phyloP scores from a whole-genome alignment of 768 basidiomycete species.

The Piloderma croceum region DNA sequence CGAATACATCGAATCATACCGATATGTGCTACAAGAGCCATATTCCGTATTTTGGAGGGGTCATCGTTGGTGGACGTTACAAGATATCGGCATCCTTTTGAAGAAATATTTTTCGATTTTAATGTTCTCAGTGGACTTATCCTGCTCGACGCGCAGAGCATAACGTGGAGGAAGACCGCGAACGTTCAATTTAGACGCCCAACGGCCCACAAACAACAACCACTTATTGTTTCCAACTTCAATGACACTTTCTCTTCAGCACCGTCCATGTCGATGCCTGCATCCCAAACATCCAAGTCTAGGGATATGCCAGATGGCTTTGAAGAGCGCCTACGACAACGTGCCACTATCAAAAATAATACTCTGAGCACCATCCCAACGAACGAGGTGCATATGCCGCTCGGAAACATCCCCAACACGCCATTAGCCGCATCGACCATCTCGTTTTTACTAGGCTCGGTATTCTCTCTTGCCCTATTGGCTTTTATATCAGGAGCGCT shows the following conservation, averaged over 20 bases:
- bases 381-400: conserved; percentile 25
- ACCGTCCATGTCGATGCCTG: conserved; percentile 1
- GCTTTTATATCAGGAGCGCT: conserved; percentile 47
- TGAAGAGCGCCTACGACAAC: conserved; percentile 42
- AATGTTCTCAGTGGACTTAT: too few relatives aligned
- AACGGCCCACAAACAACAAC: too few relatives aligned
- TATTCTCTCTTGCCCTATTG: conserved; percentile 55
- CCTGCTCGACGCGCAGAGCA: too few relatives aligned
- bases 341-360: conserved; percentile 27
- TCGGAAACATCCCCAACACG: conserved; percentile 81
- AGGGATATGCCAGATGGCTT: conserved; percentile 27
- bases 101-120: too few relatives aligned
- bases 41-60: conserved; percentile 53
- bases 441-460: conserved; percentile 77
- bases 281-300: conserved; percentile 24
- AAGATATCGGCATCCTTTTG: conserved; percentile 20
- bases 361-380: conserved; percentile 54
- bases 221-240: not conserved
- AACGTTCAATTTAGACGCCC: too few relatives aligned
- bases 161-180: too few relatives aligned
- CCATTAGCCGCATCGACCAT: conserved; percentile 72
- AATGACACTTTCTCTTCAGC: not conserved
- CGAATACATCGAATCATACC: conserved; percentile 39
- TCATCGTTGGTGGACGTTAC: conserved; percentile 25
- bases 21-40: conserved; percentile 87